These are phyloP conservation scores for Nitzschia putrida DNA, from an alignment of 108 stramenopile genomes.

Conservation along the genomic window DNA sequence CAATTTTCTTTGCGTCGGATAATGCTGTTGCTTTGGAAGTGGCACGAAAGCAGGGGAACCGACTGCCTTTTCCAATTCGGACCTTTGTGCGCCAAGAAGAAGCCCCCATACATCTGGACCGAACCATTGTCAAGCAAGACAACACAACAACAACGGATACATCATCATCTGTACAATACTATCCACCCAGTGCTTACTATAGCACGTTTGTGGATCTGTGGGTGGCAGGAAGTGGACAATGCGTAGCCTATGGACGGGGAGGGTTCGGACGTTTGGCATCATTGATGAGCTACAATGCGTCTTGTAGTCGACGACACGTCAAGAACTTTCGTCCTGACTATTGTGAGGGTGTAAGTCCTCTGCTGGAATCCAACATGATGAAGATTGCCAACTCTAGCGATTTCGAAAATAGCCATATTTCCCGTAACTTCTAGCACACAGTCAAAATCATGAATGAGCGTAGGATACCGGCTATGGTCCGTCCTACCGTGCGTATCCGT, in stretches of 20 bases:
- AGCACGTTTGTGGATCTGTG: conserved; percentile 43
- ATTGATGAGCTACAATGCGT: conserved; percentile 24
- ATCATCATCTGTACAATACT: conserved; percentile 15
- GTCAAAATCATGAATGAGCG: no score
- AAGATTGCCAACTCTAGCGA: no score
- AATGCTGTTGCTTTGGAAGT: conserved; percentile 17
- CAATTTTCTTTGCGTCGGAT: conserved; percentile 44
- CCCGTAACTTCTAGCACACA: no score
- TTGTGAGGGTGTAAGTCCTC: conserved; percentile 6
- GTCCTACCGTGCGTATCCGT: no score
- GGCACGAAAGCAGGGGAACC: not conserved
- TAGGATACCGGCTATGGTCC: no score
- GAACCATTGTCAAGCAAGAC: not conserved
- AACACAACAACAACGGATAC: conserved; percentile 4
- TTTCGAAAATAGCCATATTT: no score
- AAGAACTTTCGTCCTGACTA: conserved; percentile 6
- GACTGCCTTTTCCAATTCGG: not conserved
- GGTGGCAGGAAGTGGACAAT: conserved; percentile 23
- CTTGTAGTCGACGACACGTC: conserved; percentile 21
- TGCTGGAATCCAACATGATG: not conserved
- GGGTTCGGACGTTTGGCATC: conserved; percentile 37
- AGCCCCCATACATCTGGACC: conserved; percentile 1
- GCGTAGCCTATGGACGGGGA: conserved; percentile 29
- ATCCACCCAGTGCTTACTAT: conserved; percentile 23
- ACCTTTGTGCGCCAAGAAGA: conserved; percentile 14